Conservation (phyloP, 306 rosid species). For the Oxytropis ochrocephala region DNA sequence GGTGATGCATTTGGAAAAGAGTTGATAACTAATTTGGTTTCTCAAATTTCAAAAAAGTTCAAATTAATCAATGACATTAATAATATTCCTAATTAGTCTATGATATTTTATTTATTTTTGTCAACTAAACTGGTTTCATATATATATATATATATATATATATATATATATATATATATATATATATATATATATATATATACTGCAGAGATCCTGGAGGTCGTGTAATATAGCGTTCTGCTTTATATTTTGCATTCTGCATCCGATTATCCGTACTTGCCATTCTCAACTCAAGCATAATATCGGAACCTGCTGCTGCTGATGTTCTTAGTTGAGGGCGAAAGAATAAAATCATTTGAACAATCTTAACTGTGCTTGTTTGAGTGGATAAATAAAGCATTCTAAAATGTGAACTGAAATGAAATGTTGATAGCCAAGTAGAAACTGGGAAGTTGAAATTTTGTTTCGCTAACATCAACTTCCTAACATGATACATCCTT, state of each 20-base stretch:
- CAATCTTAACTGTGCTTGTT: not conserved
- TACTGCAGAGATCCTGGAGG: not conserved
- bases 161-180: too few relatives aligned
- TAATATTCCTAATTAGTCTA: too few relatives aligned
- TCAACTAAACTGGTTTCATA: too few relatives aligned
- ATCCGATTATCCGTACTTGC: not conserved
- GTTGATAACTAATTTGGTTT: too few relatives aligned
- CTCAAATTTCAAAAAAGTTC: too few relatives aligned
- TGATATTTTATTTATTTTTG: too few relatives aligned
- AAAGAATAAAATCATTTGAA: not conserved
- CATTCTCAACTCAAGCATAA: not conserved
- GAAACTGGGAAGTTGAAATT: not conserved
- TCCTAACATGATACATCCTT: not conserved
- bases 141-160: too few relatives aligned
- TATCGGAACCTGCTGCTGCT: not conserved
- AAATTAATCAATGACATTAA: too few relatives aligned
- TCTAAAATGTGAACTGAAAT: not conserved
- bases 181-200: too few relatives aligned
- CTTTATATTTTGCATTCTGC: not conserved
- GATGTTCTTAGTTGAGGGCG: not conserved
- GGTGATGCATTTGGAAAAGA: too few relatives aligned
- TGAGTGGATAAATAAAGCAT: not conserved
- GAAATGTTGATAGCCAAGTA: not conserved
- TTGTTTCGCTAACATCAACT: not conserved
- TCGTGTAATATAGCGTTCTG: not conserved